Evolutionary conservation across 495 filamentous ascomycete genomes (phyloP).

Genomic region (Penicillium ochrochloron): DNA sequence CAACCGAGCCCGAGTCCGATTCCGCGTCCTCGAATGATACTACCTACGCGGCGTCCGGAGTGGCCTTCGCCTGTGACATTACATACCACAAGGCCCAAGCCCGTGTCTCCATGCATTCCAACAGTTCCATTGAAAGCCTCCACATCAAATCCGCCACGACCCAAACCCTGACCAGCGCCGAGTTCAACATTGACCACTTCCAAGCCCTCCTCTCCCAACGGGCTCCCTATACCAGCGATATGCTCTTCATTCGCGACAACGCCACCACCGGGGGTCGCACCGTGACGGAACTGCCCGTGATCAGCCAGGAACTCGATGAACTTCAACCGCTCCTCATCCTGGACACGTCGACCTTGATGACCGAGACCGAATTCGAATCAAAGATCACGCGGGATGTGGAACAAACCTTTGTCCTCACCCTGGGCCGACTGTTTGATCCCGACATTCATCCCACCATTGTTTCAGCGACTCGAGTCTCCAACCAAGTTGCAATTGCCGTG

Average conservation of each 20-base stretch:
- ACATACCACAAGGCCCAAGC: constrained; percentile 40
- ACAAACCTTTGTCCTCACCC: constrained; percentile 43
- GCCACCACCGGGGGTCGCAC: constrained; percentile 35
- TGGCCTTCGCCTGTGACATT: constrained; percentile 45
- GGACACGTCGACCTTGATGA: constrained; percentile 43
- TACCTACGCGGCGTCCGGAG: constrained; percentile 34
- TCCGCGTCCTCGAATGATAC: constrained; percentile 10
- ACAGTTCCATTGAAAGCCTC: constrained; percentile 44
- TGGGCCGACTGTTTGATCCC: constrained; percentile 44
- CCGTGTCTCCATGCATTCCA: constrained; percentile 44
- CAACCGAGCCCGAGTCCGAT: constrained; percentile 18
- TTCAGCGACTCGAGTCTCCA: constrained; percentile 29
- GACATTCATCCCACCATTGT: constrained; percentile 31
- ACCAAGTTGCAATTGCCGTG: constrained; percentile 40
- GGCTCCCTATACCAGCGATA: constrained; percentile 46
- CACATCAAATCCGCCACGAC: constrained; percentile 28
- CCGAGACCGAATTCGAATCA: constrained; percentile 32
- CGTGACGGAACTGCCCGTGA: constrained; percentile 42
- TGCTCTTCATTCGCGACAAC: constrained; percentile 42
- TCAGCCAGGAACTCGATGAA: constrained; percentile 44
- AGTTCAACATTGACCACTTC: constrained; percentile 46
- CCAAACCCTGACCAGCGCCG: constrained; percentile 21
- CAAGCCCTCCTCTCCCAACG: constrained; percentile 41
- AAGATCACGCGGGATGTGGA: constrained; percentile 40
- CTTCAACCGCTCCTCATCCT: constrained; percentile 39